Conservation (phyloP, 2,329 filamentous ascomycete species). For the Fusarium acutatum region DNA sequence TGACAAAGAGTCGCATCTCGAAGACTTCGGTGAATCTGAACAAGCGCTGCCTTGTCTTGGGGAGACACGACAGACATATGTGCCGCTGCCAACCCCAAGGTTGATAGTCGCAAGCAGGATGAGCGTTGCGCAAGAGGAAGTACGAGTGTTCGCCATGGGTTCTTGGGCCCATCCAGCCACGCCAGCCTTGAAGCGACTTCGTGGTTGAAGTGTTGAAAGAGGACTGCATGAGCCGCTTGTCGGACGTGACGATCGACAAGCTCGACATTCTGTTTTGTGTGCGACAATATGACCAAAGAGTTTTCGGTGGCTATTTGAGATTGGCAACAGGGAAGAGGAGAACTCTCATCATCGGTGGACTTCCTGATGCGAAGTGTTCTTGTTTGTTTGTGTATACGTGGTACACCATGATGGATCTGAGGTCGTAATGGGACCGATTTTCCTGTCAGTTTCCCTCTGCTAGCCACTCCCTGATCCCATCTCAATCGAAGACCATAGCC, state of each 20-base stretch:
- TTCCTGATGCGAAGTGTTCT: too few relatives aligned
- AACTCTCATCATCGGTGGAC: accelerated
- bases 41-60: not conserved
- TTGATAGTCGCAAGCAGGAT: not conserved
- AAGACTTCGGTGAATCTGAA: not conserved
- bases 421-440: not conserved
- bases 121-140: not conserved
- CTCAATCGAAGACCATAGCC: not conserved
- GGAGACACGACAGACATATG: not conserved
- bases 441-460: not conserved
- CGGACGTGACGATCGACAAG: not conserved
- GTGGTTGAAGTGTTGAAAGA: not conserved
- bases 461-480: conserved; percentile 4
- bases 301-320: not conserved
- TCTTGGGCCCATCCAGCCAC: not conserved
- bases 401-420: not conserved
- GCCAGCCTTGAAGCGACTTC: not conserved
- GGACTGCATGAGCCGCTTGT: not conserved
- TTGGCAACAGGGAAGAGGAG: too few relatives aligned
- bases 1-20: not conserved
- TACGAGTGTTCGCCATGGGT: not conserved
- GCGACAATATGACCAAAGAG: not conserved
- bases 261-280: not conserved
- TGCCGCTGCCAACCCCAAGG: not conserved
- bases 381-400: not conserved